Conservation (phyloP, 148 eudicot genomes). For the Chenopodium berlandieri region DNA sequence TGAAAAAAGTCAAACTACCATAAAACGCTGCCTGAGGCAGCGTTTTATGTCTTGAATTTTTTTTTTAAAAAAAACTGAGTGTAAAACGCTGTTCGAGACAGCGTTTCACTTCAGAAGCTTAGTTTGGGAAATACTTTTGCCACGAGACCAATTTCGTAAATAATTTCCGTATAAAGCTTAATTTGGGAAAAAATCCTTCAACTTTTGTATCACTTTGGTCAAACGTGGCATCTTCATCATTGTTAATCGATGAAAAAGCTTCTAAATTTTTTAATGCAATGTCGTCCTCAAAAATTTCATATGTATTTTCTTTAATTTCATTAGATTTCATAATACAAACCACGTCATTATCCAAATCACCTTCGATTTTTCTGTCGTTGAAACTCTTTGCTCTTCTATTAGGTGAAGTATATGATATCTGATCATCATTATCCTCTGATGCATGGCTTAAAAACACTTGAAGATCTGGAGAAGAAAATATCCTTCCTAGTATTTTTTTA, state of each 20-base stretch:
- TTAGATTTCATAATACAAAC: background rate
- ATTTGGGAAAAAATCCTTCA: too few species aligned
- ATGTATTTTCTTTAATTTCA: background rate
- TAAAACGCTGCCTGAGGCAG: too few species aligned
- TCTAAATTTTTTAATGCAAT: background rate
- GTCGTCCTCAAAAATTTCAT: background rate
- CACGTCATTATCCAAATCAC: background rate
- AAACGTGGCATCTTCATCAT: background rate
- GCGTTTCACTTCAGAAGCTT: too few species aligned
- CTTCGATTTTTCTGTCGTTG: background rate
- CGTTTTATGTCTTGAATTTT: too few species aligned
- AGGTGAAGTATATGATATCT: slow-evolving; percentile 8
- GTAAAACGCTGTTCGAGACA: too few species aligned
- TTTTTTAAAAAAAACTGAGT: too few species aligned
- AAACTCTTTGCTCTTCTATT: slow-evolving; percentile 26
- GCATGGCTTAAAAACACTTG: slow-evolving; percentile 28
- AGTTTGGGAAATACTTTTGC: too few species aligned
- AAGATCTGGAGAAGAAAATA: slow-evolving; percentile 73
- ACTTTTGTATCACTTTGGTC: background rate
- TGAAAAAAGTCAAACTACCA: too few species aligned
- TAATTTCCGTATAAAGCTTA: too few species aligned
- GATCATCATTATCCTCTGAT: slow-evolving; percentile 21
- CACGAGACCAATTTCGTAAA: too few species aligned
- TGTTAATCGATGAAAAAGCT: background rate
- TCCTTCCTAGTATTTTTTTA: slow-evolving; percentile 41